These are phyloP conservation scores for Globisporangium spiculum DNA, from an alignment of 352 stramenopile genomes.

Conservation along the genomic window DNA sequence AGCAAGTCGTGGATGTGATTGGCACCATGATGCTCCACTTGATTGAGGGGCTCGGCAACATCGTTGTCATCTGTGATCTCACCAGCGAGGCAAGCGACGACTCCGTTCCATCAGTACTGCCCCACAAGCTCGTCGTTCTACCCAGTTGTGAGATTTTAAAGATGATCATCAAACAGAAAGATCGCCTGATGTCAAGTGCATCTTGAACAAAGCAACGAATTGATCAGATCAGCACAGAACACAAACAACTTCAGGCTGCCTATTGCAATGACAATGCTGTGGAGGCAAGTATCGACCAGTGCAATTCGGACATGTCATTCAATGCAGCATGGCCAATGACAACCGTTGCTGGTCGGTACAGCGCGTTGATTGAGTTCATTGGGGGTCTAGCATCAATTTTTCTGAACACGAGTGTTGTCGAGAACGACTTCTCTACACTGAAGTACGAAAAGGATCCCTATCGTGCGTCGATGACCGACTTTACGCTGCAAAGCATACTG, in stretches of 20 bases:
- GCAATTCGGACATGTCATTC: neutral
- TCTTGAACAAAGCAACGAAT: neutral
- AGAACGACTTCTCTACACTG: conserved; percentile 1
- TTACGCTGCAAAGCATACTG: neutral
- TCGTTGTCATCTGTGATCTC: too few species aligned
- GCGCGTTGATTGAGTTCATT: neutral
- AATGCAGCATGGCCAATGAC: neutral
- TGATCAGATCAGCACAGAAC: neutral
- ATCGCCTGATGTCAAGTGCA: neutral
- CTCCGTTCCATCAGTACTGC: too few species aligned
- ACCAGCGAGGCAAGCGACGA: too few species aligned
- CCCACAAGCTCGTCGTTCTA: neutral
- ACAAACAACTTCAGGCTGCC: conserved; percentile 1
- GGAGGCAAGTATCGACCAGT: neutral
- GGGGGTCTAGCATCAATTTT: neutral
- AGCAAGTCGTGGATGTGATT: too few species aligned
- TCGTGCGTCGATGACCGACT: neutral
- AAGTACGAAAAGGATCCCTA: conserved; percentile 4
- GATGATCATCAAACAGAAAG: neutral
- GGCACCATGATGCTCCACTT: too few species aligned
- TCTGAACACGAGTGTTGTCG: neutral
- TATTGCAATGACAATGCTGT: neutral
- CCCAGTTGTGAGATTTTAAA: neutral
- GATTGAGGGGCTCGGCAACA: too few species aligned
- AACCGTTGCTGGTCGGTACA: neutral